A percentile compares a stretch with the other conserved stretches of the same genome.
Evolutionary conservation across 768 basidiomycete genomes (phyloP).

Genomic region (Pulveroboletus sp.): DNA sequence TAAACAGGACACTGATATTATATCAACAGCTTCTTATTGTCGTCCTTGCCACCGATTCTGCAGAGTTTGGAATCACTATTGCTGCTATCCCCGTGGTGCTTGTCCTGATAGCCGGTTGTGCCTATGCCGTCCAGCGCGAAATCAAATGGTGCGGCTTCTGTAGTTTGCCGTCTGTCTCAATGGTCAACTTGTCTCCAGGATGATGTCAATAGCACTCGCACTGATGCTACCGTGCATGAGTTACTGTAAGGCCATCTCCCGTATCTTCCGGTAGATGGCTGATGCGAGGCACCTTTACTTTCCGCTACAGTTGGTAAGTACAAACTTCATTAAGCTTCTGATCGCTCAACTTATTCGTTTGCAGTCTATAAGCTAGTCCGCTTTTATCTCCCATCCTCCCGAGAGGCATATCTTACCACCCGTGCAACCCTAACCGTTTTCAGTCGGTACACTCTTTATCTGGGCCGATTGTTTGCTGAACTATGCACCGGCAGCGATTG

Average conservation of each 20-base stretch:
- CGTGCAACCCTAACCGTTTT: constrained; percentile 76
- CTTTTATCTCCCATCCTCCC: constrained; percentile 63
- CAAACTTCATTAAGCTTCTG: not conserved
- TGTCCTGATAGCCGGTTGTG: constrained; percentile 57
- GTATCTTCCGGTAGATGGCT: not conserved
- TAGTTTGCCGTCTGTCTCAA: not conserved
- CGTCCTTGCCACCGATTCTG: constrained; percentile 56
- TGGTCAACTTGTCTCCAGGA: constrained; percentile 28
- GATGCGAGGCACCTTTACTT: not conserved
- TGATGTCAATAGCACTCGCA: constrained; percentile 67
- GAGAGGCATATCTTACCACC: constrained; percentile 58
- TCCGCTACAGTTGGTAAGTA: constrained; percentile 26
- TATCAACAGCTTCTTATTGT: constrained; percentile 69
- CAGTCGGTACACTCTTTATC: constrained; percentile 45
- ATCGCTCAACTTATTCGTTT: not conserved
- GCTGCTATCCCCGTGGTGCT: constrained; percentile 80
- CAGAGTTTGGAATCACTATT: constrained; percentile 80
- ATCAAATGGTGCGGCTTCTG: constrained; percentile 58
- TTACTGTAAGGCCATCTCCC: constrained; percentile 55
- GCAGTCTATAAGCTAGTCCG: constrained; percentile 82
- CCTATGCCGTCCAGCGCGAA: constrained; percentile 71
- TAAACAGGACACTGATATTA: not conserved
- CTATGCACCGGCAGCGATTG: constrained; percentile 47
- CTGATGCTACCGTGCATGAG: constrained; percentile 74
- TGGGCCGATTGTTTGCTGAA: not conserved